phyloP scores from a whole-genome alignment of 2,329 filamentous ascomycete species.

The Sporothrix curviconia region DNA sequence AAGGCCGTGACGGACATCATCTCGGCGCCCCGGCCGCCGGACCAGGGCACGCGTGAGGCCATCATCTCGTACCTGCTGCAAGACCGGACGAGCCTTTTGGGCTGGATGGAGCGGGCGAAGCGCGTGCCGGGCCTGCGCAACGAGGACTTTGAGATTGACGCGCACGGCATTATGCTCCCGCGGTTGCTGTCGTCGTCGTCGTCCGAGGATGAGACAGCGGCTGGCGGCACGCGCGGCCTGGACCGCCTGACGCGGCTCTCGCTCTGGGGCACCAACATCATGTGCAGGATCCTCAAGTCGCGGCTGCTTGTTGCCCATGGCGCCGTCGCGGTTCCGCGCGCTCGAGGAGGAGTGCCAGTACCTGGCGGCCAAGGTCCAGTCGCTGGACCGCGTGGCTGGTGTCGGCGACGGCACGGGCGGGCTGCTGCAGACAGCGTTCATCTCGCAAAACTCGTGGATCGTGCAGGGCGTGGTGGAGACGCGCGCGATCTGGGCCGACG shows the following conservation, averaged over 20 bases:
- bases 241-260: background rate
- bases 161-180: background rate
- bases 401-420: background rate
- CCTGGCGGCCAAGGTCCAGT: background rate
- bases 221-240: too few relatives aligned
- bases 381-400: background rate
- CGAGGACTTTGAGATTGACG: background rate
- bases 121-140: background rate
- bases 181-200: background rate
- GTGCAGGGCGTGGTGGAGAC: background rate
- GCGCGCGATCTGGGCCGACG: background rate
- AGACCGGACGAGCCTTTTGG: background rate
- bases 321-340: background rate
- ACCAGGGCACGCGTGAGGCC: background rate
- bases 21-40: background rate
- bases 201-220: too few relatives aligned
- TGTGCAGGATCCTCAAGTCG: background rate
- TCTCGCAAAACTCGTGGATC: conserved; percentile 2
- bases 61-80: background rate
- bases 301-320: conserved; percentile 3
- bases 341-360: background rate
- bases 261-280: conserved; percentile 4
- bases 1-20: background rate
- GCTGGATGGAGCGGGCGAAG: background rate
- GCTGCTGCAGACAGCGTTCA: background rate